phyloP scores from a whole-genome alignment of 345 rosid species.

The Salix koriyanagi region DNA sequence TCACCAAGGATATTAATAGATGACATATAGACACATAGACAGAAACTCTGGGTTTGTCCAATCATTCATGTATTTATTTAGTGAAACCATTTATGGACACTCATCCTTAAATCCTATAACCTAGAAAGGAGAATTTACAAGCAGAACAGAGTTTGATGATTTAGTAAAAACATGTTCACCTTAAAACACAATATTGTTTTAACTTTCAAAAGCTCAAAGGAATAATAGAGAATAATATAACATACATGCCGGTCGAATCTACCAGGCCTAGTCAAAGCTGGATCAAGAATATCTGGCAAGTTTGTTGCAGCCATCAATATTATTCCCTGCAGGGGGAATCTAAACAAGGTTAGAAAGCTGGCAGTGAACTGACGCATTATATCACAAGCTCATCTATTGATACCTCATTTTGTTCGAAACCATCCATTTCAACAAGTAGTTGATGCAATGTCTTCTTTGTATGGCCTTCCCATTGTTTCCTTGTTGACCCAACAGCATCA shows the following conservation, averaged over 20 bases:
- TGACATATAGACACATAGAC: background rate
- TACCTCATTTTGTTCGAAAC: conserved; percentile 98
- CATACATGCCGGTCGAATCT: conserved; percentile 98
- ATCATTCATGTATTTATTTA: conserved; percentile 1
- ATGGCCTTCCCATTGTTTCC: conserved; percentile 99
- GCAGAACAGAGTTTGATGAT: background rate
- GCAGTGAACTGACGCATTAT: background rate
- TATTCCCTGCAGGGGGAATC: conserved; percentile 62
- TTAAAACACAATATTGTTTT: background rate
- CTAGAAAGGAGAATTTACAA: background rate
- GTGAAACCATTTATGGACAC: background rate
- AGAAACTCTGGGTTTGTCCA: background rate
- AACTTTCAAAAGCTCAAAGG: background rate
- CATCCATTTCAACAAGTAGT: conserved; percentile 98
- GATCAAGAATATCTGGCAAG: conserved; percentile 98
- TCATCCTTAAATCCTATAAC: background rate
- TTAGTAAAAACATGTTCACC: conserved; percentile 1
- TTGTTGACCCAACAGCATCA: conserved; percentile 94
- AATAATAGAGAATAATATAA: conserved; percentile 7
- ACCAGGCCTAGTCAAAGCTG: conserved; percentile 99
- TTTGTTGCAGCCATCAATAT: conserved; percentile 99
- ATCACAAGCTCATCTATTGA: conserved; percentile 2
- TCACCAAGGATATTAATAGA: conserved; percentile 8
- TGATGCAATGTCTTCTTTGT: conserved; percentile 99
- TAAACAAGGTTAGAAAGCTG: conserved; percentile 8